These are phyloP conservation scores for Cyathus striatus DNA, from an alignment of 768 basidiomycete genomes.

Conservation along the genomic window DNA sequence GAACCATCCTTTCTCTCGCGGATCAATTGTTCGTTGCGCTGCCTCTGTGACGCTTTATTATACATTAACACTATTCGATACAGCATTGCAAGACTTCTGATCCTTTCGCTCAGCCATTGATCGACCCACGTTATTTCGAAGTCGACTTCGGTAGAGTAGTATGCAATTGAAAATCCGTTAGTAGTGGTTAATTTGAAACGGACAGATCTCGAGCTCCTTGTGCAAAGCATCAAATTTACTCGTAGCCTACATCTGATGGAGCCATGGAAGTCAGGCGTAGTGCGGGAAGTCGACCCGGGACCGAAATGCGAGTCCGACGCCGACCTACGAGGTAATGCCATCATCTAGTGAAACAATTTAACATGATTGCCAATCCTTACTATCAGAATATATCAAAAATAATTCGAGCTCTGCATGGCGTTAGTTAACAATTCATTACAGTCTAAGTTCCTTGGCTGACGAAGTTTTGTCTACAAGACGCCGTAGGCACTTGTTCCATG, in stretches of 20 bases:
- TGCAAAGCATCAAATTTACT: conserved; percentile 27
- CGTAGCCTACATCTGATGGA: conserved; percentile 17
- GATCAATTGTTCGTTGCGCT: conserved; percentile 35
- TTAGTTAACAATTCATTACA: conserved; percentile 6
- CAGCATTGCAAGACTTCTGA: conserved; percentile 26
- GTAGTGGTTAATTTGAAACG: background rate
- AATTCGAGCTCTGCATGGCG: conserved; percentile 18
- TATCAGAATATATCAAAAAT: conserved; percentile 18
- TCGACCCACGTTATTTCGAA: conserved; percentile 39
- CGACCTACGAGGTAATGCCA: conserved; percentile 23
- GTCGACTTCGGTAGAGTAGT: conserved; percentile 27
- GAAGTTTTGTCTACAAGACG: conserved; percentile 24
- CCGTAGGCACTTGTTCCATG: conserved; percentile 47
- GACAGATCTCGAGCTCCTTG: conserved; percentile 24
- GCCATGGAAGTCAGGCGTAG: no score
- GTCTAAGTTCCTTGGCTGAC: background rate
- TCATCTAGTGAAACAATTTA: background rate
- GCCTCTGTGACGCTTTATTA: background rate
- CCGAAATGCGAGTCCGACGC: conserved; percentile 22
- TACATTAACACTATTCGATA: background rate
- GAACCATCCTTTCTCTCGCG: conserved; percentile 44
- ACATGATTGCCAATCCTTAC: background rate
- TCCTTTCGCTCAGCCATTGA: conserved; percentile 25
- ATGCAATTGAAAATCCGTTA: background rate
- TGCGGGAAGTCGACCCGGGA: no score